A percentile compares a stretch with the other conserved stretches of the same genome.
These are phyloP conservation scores for Datura wrightii DNA, from an alignment of 257 asterid genomes.

Conservation along the genomic window DNA sequence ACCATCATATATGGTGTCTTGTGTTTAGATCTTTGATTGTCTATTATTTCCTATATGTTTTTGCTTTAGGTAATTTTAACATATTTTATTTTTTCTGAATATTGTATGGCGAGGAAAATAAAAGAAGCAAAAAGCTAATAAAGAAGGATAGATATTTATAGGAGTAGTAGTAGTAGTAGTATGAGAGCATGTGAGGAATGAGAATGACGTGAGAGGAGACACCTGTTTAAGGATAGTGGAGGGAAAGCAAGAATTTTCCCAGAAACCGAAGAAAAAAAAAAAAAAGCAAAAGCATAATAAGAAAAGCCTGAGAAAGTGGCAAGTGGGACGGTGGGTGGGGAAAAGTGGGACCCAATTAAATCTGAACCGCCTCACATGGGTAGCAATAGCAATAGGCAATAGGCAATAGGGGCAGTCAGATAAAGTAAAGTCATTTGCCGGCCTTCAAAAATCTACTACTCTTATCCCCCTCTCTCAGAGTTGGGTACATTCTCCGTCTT, in stretches of 20 bases:
- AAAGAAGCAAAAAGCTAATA: background rate
- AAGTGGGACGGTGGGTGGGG: no score
- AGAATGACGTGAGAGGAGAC: background rate
- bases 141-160: background rate
- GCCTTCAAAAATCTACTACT: background rate
- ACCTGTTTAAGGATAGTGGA: constrained; percentile 33
- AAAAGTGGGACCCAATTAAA: background rate
- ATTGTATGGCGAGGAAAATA: background rate
- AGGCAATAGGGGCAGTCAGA: background rate
- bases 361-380: background rate
- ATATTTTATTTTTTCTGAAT: no score
- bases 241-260: constrained; percentile 43
- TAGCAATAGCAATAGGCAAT: no score
- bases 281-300: constrained; percentile 42
- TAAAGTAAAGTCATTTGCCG: constrained; percentile 5
- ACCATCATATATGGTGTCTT: no score
- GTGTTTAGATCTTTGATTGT: no score
- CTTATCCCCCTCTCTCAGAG: background rate
- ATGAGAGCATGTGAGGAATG: background rate
- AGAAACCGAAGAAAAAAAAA: constrained; percentile 44
- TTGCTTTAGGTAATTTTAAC: no score
- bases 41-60: no score
- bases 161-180: no score
- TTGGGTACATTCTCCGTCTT: background rate
- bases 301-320: constrained; percentile 53